These are phyloP conservation scores for Candida arabinofermentans DNA, from an alignment of 805 yeast species.

Conservation along the genomic window DNA sequence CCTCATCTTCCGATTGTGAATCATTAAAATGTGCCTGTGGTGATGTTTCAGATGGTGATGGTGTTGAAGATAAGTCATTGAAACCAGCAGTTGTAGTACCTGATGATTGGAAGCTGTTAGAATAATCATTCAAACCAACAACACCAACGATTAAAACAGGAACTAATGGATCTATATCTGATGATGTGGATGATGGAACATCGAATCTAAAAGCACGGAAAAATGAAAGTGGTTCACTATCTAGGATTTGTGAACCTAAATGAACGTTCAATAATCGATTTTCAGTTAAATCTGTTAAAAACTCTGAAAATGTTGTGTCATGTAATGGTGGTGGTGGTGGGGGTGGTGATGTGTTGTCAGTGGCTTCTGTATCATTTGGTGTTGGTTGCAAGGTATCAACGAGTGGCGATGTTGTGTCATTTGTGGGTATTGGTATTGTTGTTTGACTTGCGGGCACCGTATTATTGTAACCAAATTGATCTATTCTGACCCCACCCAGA, in stretches of 20 bases:
- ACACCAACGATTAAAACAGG: slow-evolving; percentile 31
- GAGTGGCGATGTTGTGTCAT: slow-evolving; percentile 1
- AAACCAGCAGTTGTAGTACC: background rate
- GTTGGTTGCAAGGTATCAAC: no score
- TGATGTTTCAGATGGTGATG: background rate
- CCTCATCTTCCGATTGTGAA: background rate
- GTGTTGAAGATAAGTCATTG: no score
- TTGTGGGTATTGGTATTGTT: slow-evolving; percentile 2
- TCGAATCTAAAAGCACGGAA: slow-evolving; percentile 43
- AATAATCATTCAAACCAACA: slow-evolving; percentile 24
- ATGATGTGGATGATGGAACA: slow-evolving; percentile 15
- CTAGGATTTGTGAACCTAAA: slow-evolving; percentile 29
- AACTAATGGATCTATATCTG: slow-evolving; percentile 17
- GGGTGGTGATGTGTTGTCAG: no score
- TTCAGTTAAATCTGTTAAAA: slow-evolving; percentile 29
- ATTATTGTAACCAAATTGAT: slow-evolving; percentile 6
- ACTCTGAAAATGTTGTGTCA: slow-evolving; percentile 42
- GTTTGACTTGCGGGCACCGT: no score
- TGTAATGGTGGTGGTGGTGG: no score
- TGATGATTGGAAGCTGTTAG: background rate
- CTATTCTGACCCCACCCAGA: slow-evolving; percentile 19
- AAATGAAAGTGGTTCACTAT: slow-evolving; percentile 29
- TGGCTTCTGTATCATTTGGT: no score
- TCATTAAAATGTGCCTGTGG: no score
- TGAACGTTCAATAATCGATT: slow-evolving; percentile 24